Conservation (phyloP, 179 eudicot species). For the Spergularia azorica region DNA sequence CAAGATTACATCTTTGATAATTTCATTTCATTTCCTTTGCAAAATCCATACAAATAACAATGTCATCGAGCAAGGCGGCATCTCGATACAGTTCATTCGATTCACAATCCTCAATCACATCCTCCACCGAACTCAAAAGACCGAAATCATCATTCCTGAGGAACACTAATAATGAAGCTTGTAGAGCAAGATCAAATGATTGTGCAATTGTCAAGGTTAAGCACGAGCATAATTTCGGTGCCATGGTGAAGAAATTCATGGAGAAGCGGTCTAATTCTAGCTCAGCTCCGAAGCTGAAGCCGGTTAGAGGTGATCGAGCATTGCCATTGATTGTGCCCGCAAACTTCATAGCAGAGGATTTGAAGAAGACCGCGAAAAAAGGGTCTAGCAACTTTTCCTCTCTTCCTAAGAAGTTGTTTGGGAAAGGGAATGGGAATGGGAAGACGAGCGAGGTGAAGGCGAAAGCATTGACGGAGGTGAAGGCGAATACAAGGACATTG, state of each 20-base stretch:
- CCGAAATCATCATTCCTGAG: conserved; percentile 15
- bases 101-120: conserved; percentile 31
- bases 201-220: conserved; percentile 26
- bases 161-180: neutral
- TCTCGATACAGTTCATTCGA: conserved; percentile 41
- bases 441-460: conserved; percentile 44
- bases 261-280: conserved; percentile 47
- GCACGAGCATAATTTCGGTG: conserved; percentile 44
- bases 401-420: conserved; percentile 64
- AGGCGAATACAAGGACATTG: conserved; percentile 67
- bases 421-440: conserved; percentile 30
- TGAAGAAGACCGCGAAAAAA: conserved; percentile 54
- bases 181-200: conserved; percentile 28
- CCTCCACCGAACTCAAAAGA: conserved; percentile 29
- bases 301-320: conserved; percentile 11
- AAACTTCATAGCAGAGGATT: conserved; percentile 60
- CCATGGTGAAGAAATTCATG: conserved; percentile 76
- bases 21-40: too few relatives aligned
- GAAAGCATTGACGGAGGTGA: conserved; percentile 67
- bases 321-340: conserved; percentile 42
- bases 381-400: conserved; percentile 33
- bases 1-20: too few relatives aligned
- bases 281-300: too few relatives aligned
- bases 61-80: conserved; percentile 17
- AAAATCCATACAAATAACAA: too few relatives aligned